phyloP scores from a whole-genome alignment of 768 basidiomycete species.

The Leccinum arenicola region DNA sequence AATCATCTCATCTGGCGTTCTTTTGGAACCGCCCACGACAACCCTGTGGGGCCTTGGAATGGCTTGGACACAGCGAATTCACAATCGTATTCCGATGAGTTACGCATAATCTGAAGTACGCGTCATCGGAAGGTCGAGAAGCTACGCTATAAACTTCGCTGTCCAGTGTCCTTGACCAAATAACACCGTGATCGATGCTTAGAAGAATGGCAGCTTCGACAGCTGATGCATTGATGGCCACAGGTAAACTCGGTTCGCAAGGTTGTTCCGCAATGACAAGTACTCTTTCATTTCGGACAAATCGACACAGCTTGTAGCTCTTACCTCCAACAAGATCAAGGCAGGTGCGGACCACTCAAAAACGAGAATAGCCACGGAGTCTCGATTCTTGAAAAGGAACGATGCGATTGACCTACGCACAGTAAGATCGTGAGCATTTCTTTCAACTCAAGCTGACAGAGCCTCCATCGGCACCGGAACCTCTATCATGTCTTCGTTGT shows the following conservation, averaged over 20 bases:
- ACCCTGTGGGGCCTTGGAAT: neutral
- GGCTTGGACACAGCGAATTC: neutral
- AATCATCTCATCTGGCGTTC: neutral
- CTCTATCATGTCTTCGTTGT: slow-evolving; percentile 30
- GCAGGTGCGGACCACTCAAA: neutral
- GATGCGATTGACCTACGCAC: neutral
- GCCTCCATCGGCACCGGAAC: slow-evolving; percentile 22
- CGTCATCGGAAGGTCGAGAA: neutral
- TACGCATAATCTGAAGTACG: neutral
- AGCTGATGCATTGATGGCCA: neutral
- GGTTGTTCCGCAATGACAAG: neutral
- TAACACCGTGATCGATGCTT: neutral
- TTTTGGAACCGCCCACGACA: neutral
- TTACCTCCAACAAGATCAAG: neutral
- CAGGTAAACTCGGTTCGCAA: neutral
- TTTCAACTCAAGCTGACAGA: slow-evolving; percentile 11
- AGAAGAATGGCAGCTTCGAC: neutral
- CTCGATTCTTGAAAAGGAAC: neutral
- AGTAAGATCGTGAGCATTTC: neutral
- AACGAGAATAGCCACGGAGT: neutral
- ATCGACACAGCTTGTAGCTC: neutral
- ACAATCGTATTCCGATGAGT: neutral
- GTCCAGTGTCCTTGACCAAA: neutral
- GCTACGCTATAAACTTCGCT: neutral
- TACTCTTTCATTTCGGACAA: neutral